Conservation (phyloP, 495 filamentous ascomycete genomes). For the Penicillium malachiteum region DNA sequence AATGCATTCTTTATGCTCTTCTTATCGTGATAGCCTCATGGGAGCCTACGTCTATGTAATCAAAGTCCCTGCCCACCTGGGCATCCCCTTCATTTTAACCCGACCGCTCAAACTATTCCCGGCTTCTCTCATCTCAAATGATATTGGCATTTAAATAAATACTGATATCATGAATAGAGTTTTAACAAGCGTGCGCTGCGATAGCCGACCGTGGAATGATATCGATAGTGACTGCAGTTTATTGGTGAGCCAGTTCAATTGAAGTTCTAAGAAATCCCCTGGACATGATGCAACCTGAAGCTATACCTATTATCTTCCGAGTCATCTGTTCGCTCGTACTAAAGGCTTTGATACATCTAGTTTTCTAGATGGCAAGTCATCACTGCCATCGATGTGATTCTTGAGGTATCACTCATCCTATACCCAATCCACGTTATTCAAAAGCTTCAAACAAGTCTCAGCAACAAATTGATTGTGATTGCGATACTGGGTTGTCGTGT, state of each 20-base stretch:
- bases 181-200: slow-evolving; percentile 18
- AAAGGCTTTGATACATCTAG: neutral
- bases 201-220: slow-evolving; percentile 17
- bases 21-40: slow-evolving; percentile 8
- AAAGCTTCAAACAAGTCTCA: slow-evolving; percentile 11
- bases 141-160: neutral
- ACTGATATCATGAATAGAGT: slow-evolving; percentile 5
- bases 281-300: neutral
- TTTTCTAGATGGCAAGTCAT: slow-evolving; percentile 26
- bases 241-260: slow-evolving; percentile 8
- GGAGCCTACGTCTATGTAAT: neutral
- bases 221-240: slow-evolving; percentile 12
- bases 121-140: too few species aligned
- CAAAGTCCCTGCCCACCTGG: too few species aligned
- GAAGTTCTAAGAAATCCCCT: neutral
- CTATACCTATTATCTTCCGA: too few species aligned
- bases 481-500: slow-evolving; percentile 21
- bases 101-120: neutral
- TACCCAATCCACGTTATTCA: slow-evolving; percentile 18
- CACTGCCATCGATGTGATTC: slow-evolving; percentile 21
- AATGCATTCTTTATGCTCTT: slow-evolving; percentile 15
- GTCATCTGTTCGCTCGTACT: neutral
- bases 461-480: slow-evolving; percentile 15
- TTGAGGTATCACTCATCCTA: slow-evolving; percentile 14
- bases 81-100: neutral